Conservation (phyloP, 192 early-diverging fungal species). For the Cladochytrium replicatum region DNA sequence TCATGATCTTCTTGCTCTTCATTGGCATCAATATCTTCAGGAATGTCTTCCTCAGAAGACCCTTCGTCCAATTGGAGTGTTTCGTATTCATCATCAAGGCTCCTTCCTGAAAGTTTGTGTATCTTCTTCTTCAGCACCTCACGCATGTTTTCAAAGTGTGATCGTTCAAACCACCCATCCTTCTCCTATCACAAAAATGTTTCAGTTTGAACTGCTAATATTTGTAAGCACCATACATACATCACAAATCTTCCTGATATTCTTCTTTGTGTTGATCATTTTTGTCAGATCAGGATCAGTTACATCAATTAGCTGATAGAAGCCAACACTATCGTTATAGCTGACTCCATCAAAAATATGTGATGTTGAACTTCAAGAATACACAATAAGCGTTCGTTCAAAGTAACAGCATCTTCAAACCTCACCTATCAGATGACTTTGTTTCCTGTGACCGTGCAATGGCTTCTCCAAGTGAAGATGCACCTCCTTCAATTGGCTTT, state of each 20-base stretch:
- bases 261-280: constrained; percentile 11
- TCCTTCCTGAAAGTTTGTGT: constrained; percentile 8
- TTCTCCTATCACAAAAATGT: constrained; percentile 8
- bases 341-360: constrained; percentile 33
- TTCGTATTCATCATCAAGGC: constrained; percentile 9
- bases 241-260: constrained; percentile 12
- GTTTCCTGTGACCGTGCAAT: constrained; percentile 7
- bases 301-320: constrained; percentile 23
- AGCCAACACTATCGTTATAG: constrained; percentile 10
- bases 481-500: background rate
- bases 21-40: constrained; percentile 6
- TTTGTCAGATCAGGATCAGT: constrained; percentile 25
- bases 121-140: constrained; percentile 26
- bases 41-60: constrained; percentile 1
- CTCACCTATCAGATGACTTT: background rate
- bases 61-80: constrained; percentile 2
- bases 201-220: background rate
- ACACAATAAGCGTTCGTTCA: constrained; percentile 1
- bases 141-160: constrained; percentile 10
- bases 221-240: constrained; percentile 13
- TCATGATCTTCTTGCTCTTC: constrained; percentile 8
- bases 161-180: constrained; percentile 26
- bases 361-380: constrained; percentile 1
- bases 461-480: too few relatives aligned
- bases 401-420: background rate